Evolutionary conservation across 108 stramenopile genomes (phyloP).

Genomic region (Nitzschia sp.): DNA sequence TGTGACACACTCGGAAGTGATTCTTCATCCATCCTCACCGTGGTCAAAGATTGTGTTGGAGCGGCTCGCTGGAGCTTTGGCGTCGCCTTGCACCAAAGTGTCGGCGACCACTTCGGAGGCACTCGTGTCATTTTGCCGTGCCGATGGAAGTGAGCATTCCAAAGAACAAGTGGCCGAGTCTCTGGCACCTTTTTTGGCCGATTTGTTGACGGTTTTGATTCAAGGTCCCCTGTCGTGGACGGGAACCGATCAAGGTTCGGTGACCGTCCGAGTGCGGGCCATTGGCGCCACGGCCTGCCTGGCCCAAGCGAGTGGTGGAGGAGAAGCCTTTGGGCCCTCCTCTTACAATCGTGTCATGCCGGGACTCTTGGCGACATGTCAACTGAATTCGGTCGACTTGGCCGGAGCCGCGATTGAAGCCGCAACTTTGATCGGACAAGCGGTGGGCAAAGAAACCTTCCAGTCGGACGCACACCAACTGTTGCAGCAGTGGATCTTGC

Average conservation of each 20-base stretch:
- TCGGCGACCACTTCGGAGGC: conserved; percentile 58
- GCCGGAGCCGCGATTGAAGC: conserved; percentile 74
- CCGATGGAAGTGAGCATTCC: conserved; percentile 15
- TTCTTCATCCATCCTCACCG: conserved; percentile 23
- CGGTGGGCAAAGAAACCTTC: conserved; percentile 59
- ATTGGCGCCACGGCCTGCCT: conserved; percentile 70
- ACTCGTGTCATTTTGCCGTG: conserved; percentile 67
- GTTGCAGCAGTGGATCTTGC: conserved; percentile 47
- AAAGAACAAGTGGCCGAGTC: conserved; percentile 33
- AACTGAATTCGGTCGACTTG: conserved; percentile 32
- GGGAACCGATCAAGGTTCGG: conserved; percentile 33
- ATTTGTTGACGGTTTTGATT: conserved; percentile 48
- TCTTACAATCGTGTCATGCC: conserved; percentile 62
- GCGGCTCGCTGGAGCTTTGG: conserved; percentile 29
- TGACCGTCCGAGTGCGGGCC: conserved; percentile 58
- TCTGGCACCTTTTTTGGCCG: conserved; percentile 49
- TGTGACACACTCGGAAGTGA: conserved; percentile 26
- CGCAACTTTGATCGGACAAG: conserved; percentile 74
- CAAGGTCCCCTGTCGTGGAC: conserved; percentile 58
- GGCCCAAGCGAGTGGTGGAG: conserved; percentile 63
- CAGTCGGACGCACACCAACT: conserved; percentile 56
- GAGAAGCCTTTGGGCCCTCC: conserved; percentile 62
- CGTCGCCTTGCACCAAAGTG: conserved; percentile 58
- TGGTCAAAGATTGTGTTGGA: conserved; percentile 40
- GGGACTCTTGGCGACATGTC: conserved; percentile 49